Percentiles rank a stretch among this genome's conserved stretches.
These are phyloP conservation scores for Solanum sparsipilum DNA, from an alignment of 257 asterid species.

Conservation along the genomic window DNA sequence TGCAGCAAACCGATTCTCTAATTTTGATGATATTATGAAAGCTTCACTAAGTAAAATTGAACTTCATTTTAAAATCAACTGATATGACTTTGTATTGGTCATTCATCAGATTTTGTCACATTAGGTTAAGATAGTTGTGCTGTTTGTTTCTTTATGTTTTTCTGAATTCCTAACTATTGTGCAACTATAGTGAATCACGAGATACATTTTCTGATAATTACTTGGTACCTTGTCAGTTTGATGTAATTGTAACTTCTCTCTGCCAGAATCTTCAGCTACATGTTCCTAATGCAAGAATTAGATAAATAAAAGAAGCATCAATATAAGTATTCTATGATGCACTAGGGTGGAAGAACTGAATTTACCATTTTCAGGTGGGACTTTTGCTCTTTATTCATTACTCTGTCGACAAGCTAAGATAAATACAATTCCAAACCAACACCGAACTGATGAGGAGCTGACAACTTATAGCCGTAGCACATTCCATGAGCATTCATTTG, in stretches of 20 bases:
- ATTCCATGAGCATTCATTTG: conserved; percentile 79
- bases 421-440: conserved; percentile 87
- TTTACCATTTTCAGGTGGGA: conserved; percentile 48
- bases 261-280: neutral
- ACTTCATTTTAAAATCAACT: neutral
- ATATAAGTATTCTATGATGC: neutral
- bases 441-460: conserved; percentile 94
- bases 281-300: neutral
- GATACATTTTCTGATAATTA: neutral
- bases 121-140: neutral
- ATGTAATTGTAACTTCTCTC: neutral
- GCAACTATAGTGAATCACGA: neutral
- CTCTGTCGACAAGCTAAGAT: conserved; percentile 98
- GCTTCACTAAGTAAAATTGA: neutral
- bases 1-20: neutral
- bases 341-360: neutral
- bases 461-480: conserved; percentile 92
- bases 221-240: neutral
- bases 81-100: neutral
- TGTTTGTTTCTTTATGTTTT: neutral
- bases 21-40: neutral
- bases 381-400: conserved; percentile 92
- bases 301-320: neutral
- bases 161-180: neutral
- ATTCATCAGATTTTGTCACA: neutral